These are phyloP conservation scores for Camellia japonica DNA, from an alignment of 148 eudicot species.

Conservation along the genomic window DNA sequence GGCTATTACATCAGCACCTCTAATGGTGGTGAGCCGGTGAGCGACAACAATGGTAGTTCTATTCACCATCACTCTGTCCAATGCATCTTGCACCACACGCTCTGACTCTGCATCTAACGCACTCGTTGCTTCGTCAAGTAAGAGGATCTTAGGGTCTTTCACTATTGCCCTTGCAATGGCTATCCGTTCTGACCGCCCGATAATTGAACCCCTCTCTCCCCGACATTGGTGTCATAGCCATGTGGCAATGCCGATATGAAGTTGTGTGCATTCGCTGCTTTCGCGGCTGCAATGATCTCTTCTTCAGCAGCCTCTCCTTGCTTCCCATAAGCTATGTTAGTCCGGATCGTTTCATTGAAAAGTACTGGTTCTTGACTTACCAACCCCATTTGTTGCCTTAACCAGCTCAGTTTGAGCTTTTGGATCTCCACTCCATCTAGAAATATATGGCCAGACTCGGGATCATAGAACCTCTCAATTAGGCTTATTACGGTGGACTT, in stretches of 20 bases:
- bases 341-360: slow-evolving; percentile 68
- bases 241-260: slow-evolving; percentile 69
- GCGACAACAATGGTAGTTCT: slow-evolving; percentile 82
- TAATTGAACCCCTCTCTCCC: slow-evolving; percentile 74
- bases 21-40: slow-evolving; percentile 60
- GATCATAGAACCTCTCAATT: slow-evolving; percentile 73
- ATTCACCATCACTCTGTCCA: slow-evolving; percentile 63
- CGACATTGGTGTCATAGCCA: slow-evolving; percentile 76
- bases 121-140: slow-evolving; percentile 92
- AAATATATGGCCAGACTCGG: slow-evolving; percentile 48
- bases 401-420: slow-evolving; percentile 65
- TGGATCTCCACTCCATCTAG: slow-evolving; percentile 59
- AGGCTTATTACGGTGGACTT: slow-evolving; percentile 75
- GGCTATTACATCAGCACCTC: slow-evolving; percentile 61
- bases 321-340: slow-evolving; percentile 77
- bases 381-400: slow-evolving; percentile 78
- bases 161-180: slow-evolving; percentile 79
- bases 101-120: slow-evolving; percentile 81
- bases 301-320: slow-evolving; percentile 48
- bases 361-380: slow-evolving; percentile 87
- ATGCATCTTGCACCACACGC: slow-evolving; percentile 74
- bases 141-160: slow-evolving; percentile 62
- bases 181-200: slow-evolving; percentile 79
- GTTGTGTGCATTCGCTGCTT: slow-evolving; percentile 65
- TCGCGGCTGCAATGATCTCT: slow-evolving; percentile 66